phyloP scores from a whole-genome alignment of 129 eudicot species.

The Escallonia herrerae region DNA sequence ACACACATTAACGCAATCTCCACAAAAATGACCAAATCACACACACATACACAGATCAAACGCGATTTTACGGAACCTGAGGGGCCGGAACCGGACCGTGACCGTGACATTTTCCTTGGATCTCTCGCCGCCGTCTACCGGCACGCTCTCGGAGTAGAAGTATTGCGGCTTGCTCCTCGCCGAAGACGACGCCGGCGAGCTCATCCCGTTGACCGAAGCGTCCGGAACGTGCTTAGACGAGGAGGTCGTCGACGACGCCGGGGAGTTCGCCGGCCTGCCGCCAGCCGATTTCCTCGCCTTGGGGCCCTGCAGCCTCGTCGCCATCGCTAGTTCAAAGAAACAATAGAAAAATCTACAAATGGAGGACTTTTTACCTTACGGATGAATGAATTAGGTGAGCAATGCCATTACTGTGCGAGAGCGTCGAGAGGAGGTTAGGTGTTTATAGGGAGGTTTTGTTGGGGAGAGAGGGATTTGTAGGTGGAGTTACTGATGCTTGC shows the following conservation, averaged over 20 bases:
- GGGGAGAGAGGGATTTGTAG: not conserved
- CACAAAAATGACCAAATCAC: not conserved
- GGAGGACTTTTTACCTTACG: not conserved
- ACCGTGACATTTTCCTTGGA: slow-evolving; percentile 94
- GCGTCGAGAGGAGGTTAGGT: slow-evolving; percentile 6
- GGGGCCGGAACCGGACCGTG: slow-evolving; percentile 95
- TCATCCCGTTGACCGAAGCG: slow-evolving; percentile 39
- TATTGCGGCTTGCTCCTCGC: slow-evolving; percentile 53
- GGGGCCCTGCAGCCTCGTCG: slow-evolving; percentile 37
- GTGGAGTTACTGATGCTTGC: slow-evolving; percentile 27
- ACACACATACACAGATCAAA: not conserved
- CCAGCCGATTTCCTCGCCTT: slow-evolving; percentile 33
- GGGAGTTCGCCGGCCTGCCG: slow-evolving; percentile 36
- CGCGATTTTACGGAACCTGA: slow-evolving; percentile 42
- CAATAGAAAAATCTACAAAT: slow-evolving; percentile 8
- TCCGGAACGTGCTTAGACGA: slow-evolving; percentile 61
- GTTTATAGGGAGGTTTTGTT: not conserved
- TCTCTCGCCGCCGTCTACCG: slow-evolving; percentile 46
- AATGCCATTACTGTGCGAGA: slow-evolving; percentile 3
- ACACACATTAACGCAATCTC: not conserved
- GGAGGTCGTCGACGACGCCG: slow-evolving; percentile 55
- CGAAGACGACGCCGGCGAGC: slow-evolving; percentile 66
- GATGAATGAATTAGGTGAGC: not conserved
- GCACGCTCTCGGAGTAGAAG: slow-evolving; percentile 37
- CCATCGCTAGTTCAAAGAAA: slow-evolving; percentile 32